phyloP scores from a whole-genome alignment of 306 rosid genomes.

The Prunus padus region DNA sequence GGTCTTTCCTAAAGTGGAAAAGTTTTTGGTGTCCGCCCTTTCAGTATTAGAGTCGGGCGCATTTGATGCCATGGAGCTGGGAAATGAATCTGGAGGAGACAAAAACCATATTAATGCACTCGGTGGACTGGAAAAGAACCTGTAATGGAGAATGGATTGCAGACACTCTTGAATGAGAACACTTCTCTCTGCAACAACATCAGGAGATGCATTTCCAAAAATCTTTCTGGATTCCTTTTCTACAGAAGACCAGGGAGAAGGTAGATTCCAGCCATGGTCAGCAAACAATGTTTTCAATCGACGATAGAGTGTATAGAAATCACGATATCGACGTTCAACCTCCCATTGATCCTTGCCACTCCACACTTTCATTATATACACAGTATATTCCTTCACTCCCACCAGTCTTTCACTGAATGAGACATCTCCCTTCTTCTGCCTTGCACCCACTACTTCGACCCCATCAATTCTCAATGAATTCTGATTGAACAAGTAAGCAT shows the following conservation, averaged over 20 bases:
- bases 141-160: conserved; percentile 60
- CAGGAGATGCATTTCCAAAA: conserved; percentile 89
- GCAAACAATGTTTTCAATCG: conserved; percentile 64
- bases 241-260: conserved; percentile 80
- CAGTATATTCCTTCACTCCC: conserved; percentile 95
- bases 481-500: conserved; percentile 45
- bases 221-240: conserved; percentile 80
- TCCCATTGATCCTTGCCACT: conserved; percentile 88
- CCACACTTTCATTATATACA: conserved; percentile 77
- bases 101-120: conserved; percentile 75
- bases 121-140: conserved; percentile 60
- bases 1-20: conserved; percentile 74
- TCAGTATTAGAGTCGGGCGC: conserved; percentile 33
- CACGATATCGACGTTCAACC: conserved; percentile 91
- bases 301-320: conserved; percentile 70
- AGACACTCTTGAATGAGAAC: conserved; percentile 86
- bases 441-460: conserved; percentile 93
- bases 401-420: conserved; percentile 96
- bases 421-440: conserved; percentile 92
- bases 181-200: conserved; percentile 89
- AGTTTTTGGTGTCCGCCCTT: conserved; percentile 33
- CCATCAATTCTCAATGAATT: conserved; percentile 62
- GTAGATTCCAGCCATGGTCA: conserved; percentile 73
- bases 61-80: conserved; percentile 50
- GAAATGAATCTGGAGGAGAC: conserved; percentile 69